Percentiles rank a stretch among this genome's conserved stretches.
These are phyloP conservation scores for Rhodomyrtus psidioides DNA, from an alignment of 441 rosid genomes.

Conservation along the genomic window DNA sequence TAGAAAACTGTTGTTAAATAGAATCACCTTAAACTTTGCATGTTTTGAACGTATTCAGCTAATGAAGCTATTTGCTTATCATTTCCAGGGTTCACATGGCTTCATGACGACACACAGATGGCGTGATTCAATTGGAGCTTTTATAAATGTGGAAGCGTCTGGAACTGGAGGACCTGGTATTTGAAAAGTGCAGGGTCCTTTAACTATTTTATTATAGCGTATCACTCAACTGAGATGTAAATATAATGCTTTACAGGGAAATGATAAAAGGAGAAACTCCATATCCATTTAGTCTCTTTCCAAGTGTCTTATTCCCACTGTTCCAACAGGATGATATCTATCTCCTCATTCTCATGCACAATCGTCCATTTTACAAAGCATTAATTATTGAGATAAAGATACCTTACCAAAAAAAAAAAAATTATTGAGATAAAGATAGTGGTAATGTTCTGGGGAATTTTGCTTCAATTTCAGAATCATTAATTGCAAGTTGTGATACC, in stretches of 20 bases:
- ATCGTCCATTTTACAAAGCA: not conserved
- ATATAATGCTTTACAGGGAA: not conserved
- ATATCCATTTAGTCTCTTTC: not conserved
- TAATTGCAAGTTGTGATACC: not conserved
- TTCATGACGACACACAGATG: constrained; percentile 84
- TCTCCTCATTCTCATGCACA: not conserved
- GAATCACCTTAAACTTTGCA: not conserved
- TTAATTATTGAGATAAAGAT: not conserved
- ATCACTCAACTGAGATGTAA: not conserved
- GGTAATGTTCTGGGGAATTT: not conserved
- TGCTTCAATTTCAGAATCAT: not conserved
- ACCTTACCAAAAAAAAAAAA: too few relatives aligned
- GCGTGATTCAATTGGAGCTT: constrained; percentile 85
- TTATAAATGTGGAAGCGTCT: constrained; percentile 94
- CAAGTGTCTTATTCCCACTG: not conserved
- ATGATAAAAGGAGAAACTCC: not conserved
- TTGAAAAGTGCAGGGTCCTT: not conserved
- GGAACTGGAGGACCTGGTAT: constrained; percentile 93
- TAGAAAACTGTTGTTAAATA: not conserved
- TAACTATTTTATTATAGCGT: not conserved
- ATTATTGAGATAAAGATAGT: not conserved
- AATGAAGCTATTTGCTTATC: not conserved
- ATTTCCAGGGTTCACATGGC: constrained; percentile 85
- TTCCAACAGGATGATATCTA: not conserved
- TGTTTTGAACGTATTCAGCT: not conserved